Conservation (phyloP, 179 eudicot species). For the Beta corolliflora region DNA sequence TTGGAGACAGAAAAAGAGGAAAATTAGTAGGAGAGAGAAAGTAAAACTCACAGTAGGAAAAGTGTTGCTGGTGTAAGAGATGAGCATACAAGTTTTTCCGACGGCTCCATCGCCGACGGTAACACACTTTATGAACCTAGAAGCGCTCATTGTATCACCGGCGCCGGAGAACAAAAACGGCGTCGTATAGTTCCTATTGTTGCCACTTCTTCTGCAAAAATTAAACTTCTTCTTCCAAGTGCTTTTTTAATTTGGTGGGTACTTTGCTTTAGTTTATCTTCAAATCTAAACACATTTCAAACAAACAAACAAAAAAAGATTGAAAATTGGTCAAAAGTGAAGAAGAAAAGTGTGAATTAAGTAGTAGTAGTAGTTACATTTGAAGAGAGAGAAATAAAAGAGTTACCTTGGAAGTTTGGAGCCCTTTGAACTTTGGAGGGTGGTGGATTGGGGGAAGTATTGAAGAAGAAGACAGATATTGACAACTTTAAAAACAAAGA, state of each 20-base stretch:
- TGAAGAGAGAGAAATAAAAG: background rate
- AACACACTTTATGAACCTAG: slow-evolving; percentile 50
- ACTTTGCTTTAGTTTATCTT: slow-evolving; percentile 1
- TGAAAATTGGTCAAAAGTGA: slow-evolving; percentile 20
- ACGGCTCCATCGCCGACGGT: slow-evolving; percentile 58
- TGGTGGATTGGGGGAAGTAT: slow-evolving; percentile 7
- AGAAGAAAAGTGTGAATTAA: slow-evolving; percentile 20
- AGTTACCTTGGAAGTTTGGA: slow-evolving; percentile 13
- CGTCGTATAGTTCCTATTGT: background rate
- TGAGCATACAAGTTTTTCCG: slow-evolving; percentile 54
- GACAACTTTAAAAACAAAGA: background rate
- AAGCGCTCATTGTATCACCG: slow-evolving; percentile 39
- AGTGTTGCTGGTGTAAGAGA: slow-evolving; percentile 53
- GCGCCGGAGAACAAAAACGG: slow-evolving; percentile 18
- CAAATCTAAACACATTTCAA: slow-evolving; percentile 15
- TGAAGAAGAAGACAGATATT: slow-evolving; percentile 27
- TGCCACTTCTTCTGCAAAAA: background rate
- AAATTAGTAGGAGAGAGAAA: slow-evolving; percentile 8
- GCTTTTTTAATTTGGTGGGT: slow-evolving; percentile 1
- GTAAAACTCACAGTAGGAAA: slow-evolving; percentile 42
- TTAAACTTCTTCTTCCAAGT: background rate
- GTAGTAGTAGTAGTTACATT: slow-evolving; percentile 7
- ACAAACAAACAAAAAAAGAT: background rate
- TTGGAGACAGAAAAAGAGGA: background rate
- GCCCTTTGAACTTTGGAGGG: slow-evolving; percentile 16